Conservation (phyloP, 1,284 basidiomycete species). For the Leccinum fuscescens region DNA sequence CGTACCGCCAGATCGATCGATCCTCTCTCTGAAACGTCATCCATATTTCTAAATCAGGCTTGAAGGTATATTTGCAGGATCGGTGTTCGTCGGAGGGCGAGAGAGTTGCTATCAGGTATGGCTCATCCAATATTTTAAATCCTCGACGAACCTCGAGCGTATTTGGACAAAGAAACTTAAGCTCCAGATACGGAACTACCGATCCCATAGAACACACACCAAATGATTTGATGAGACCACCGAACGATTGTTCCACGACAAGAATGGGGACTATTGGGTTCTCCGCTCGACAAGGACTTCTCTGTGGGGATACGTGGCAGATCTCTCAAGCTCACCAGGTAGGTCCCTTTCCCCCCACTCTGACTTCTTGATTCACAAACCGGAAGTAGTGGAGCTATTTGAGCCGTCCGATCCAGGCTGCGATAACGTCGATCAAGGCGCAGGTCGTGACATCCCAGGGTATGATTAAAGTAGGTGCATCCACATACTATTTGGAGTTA, state of each 20-base stretch:
- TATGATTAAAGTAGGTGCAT: slow-evolving; percentile 52
- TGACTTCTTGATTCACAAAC: slow-evolving; percentile 6
- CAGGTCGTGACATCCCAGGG: slow-evolving; percentile 68
- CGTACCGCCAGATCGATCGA: slow-evolving; percentile 72
- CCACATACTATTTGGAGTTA: neutral
- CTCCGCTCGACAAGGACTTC: slow-evolving; percentile 69
- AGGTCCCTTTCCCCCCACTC: slow-evolving; percentile 20
- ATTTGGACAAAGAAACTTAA: slow-evolving; percentile 59
- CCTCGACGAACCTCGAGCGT: slow-evolving; percentile 4
- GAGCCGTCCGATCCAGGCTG: slow-evolving; percentile 72
- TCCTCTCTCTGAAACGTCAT: neutral
- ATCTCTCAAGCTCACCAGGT: slow-evolving; percentile 70
- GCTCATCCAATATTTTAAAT: neutral
- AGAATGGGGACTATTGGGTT: slow-evolving; percentile 68
- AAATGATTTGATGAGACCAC: slow-evolving; percentile 78
- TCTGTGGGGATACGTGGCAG: slow-evolving; percentile 68
- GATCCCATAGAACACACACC: slow-evolving; percentile 70
- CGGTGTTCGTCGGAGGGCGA: slow-evolving; percentile 72
- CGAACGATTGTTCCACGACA: slow-evolving; percentile 70
- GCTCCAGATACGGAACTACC: slow-evolving; percentile 64
- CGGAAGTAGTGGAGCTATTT: slow-evolving; percentile 67
- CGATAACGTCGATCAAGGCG: slow-evolving; percentile 62
- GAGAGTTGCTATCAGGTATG: slow-evolving; percentile 64
- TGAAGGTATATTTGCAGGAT: slow-evolving; percentile 72
- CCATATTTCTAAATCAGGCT: slow-evolving; percentile 7